These are phyloP conservation scores for Lophium mytilinum DNA, from an alignment of 495 filamentous ascomycete species.

Conservation along the genomic window DNA sequence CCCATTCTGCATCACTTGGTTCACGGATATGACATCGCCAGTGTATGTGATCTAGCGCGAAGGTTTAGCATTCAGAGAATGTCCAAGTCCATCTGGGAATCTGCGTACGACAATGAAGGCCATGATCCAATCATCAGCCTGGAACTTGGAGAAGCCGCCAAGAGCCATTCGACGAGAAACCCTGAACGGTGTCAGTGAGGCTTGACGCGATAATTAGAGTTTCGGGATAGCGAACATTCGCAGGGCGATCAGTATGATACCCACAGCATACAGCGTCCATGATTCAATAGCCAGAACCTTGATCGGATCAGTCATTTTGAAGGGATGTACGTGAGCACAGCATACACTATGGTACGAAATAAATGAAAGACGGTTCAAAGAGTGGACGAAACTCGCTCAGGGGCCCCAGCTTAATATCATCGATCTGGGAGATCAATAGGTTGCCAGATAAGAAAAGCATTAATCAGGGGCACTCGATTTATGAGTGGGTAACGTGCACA, in stretches of 20 bases:
- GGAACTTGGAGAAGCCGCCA: conserved; percentile 39
- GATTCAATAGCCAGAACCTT: conserved; percentile 35
- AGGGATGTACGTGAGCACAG: neutral
- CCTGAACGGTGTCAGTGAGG: conserved; percentile 2
- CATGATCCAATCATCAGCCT: conserved; percentile 56
- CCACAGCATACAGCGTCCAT: conserved; percentile 42
- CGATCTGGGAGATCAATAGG: too few relatives aligned
- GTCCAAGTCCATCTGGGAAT: conserved; percentile 33
- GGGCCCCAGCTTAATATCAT: too few relatives aligned
- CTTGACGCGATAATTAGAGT: neutral
- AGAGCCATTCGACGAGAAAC: conserved; percentile 36
- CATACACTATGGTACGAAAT: too few relatives aligned
- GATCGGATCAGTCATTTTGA: neutral
- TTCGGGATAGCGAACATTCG: conserved; percentile 27
- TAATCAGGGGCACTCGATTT: too few relatives aligned
- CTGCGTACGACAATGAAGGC: conserved; percentile 38
- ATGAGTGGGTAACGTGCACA: too few relatives aligned
- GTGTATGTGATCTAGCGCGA: conserved; percentile 25
- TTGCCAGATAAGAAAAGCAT: too few relatives aligned
- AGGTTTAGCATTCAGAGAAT: neutral
- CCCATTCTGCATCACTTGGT: conserved; percentile 45
- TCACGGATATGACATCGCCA: conserved; percentile 48
- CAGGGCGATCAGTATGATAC: conserved; percentile 30
- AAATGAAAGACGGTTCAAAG: too few relatives aligned
- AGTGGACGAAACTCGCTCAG: too few relatives aligned